Percentiles rank a stretch among this genome's conserved stretches.
Conservation (phyloP, 2,329 filamentous ascomycete genomes). For the Exophiala calicioides region DNA sequence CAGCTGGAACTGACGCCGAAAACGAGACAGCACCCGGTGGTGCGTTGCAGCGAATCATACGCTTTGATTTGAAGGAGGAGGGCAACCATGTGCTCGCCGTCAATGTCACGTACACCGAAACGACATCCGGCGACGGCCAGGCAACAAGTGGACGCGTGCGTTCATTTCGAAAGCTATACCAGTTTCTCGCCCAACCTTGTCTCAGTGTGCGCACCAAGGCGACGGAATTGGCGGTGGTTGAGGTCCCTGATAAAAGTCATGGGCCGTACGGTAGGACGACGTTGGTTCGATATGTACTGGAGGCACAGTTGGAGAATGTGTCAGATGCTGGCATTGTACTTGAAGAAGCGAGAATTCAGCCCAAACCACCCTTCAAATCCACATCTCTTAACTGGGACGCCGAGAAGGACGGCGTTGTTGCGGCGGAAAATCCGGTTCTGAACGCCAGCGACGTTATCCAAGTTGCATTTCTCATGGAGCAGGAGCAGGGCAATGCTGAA, state of each 20-base stretch:
- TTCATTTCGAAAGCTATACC: constrained; percentile 92
- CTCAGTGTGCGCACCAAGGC: constrained; percentile 90
- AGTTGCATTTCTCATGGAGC: constrained; percentile 63
- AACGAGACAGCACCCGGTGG: constrained; percentile 49
- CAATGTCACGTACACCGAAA: constrained; percentile 92
- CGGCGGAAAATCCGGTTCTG: constrained; percentile 48
- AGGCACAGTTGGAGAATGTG: constrained; percentile 94
- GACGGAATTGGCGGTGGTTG: constrained; percentile 58
- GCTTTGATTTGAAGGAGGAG: constrained; percentile 89
- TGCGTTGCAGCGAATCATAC: constrained; percentile 78
- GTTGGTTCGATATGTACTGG: constrained; percentile 68
- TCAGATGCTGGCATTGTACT: constrained; percentile 80
- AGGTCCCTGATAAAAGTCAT: constrained; percentile 47
- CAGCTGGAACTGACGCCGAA: constrained; percentile 15
- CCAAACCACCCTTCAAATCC: constrained; percentile 46
- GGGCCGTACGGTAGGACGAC: constrained; percentile 47
- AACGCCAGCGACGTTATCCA: constrained; percentile 66
- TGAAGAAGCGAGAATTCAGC: constrained; percentile 48
- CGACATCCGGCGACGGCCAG: constrained; percentile 50
- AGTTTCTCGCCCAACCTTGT: constrained; percentile 89
- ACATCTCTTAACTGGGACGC: constrained; percentile 59
- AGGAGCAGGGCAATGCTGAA: constrained; percentile 50
- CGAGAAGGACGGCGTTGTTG: constrained; percentile 27
- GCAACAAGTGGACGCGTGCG: constrained; percentile 65
- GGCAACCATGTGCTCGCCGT: constrained; percentile 91